Base-by-base conservation (phyloP, 2,329 filamentous ascomycete species). In the Arthrinium puccinioides region DNA sequence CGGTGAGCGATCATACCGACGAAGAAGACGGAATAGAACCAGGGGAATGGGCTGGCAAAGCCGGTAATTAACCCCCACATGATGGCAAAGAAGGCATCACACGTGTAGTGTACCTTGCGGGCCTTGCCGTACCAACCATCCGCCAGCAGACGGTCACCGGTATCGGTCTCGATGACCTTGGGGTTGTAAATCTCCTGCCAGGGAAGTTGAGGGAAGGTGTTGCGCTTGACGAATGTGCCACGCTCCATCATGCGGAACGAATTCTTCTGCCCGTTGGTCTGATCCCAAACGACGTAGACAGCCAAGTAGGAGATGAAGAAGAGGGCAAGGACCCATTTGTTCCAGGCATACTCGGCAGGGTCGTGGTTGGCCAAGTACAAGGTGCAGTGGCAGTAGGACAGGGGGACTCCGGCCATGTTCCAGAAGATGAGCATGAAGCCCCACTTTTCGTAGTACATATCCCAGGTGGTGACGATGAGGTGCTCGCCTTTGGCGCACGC, bases 361-460 rank as follows among this genome's bases (percentile, higher is more conserved):
- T 84, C 66, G 60, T 94, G 87, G 62, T 84, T 89, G 48, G 87
- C 87, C 35, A 95, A 74, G 65, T 85, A 95, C 52, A 95, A 79
- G 33, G 85, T 90, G 74, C 85, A 92, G 70, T 95, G 88, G 68
- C 87, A 94, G 73, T 95, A 95, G 38, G 81, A 88, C 36, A 95
- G 72, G 11, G 88, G 88, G 19, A 95, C 88, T 48, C 88, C 88
- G 32, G 88, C 87, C 58, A 95, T 70, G 64, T 95, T 95, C 88
- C 88, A 95, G 76, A 95, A 95, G 61, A 94, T 94, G 48, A 95
- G 76, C 88, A 95, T 95, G 70, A 95, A 95, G 36, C 88, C 88
- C 78, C 86, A 89, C 67, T 95, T 95, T 71, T 95, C 88, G 53
- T 87, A 90, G 70, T 94, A 94, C 83, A 95, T 94, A 54, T 95